Percentiles rank a stretch among this genome's conserved stretches.
These are phyloP conservation scores for Globisporangium radiosum DNA, from an alignment of 352 stramenopile genomes.

Conservation along the genomic window DNA sequence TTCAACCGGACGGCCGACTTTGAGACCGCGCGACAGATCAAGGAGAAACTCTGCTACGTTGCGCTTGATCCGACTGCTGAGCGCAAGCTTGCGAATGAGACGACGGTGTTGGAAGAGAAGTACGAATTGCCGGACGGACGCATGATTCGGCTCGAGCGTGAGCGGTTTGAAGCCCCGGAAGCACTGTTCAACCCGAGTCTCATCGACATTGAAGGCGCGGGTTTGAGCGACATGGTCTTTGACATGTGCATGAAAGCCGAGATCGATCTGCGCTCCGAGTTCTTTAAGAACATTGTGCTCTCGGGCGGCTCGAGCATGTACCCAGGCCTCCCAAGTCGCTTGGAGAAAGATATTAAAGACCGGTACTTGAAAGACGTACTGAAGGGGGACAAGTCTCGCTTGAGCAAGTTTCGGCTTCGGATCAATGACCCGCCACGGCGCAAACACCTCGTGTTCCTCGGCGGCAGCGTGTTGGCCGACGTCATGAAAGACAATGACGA, in stretches of 20 bases:
- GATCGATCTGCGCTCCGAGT: slow-evolving; percentile 91
- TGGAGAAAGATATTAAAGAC: slow-evolving; percentile 91
- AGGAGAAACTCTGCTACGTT: slow-evolving; percentile 93
- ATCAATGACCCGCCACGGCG: slow-evolving; percentile 95
- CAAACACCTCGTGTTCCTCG: slow-evolving; percentile 95
- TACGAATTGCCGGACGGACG: slow-evolving; percentile 96
- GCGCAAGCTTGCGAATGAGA: slow-evolving; percentile 85
- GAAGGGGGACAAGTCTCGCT: slow-evolving; percentile 79
- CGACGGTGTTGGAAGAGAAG: slow-evolving; percentile 88
- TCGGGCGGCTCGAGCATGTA: slow-evolving; percentile 94
- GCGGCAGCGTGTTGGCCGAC: slow-evolving; percentile 90
- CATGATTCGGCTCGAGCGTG: slow-evolving; percentile 91
- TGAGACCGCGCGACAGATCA: slow-evolving; percentile 91
- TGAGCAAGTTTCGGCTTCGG: slow-evolving; percentile 92
- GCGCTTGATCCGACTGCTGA: slow-evolving; percentile 86
- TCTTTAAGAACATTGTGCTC: slow-evolving; percentile 98
- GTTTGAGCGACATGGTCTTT: slow-evolving; percentile 96
- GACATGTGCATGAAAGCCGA: slow-evolving; percentile 97
- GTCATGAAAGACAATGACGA: slow-evolving; percentile 92
- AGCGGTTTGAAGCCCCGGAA: slow-evolving; percentile 95
- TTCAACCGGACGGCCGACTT: slow-evolving; percentile 92
- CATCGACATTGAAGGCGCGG: slow-evolving; percentile 94
- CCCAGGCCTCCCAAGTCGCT: slow-evolving; percentile 88
- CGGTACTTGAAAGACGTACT: slow-evolving; percentile 81
- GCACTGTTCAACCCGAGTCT: slow-evolving; percentile 96